Percentiles rank a stretch among this genome's conserved stretches.
phyloP scores from a whole-genome alignment of 345 rosid species.

The Erysimum cheiranthoides region DNA sequence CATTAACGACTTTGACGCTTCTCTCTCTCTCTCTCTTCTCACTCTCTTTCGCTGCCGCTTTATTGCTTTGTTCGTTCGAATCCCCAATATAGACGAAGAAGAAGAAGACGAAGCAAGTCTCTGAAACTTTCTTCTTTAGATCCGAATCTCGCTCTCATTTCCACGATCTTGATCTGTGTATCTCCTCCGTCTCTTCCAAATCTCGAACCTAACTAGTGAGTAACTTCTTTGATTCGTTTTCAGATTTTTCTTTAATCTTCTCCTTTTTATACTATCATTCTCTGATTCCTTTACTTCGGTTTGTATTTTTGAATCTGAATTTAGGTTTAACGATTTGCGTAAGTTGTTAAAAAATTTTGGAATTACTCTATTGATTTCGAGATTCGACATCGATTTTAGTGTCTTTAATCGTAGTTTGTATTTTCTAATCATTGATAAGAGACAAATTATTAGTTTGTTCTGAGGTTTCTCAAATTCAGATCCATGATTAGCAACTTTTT shows the following conservation, averaged over 20 bases:
- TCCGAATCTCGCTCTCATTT: constrained; percentile 38
- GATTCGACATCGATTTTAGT: background rate
- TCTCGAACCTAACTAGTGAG: constrained; percentile 29
- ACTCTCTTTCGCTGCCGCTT: constrained; percentile 7
- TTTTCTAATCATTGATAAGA: too few relatives aligned
- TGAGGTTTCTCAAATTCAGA: constrained; percentile 10
- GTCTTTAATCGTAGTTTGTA: background rate
- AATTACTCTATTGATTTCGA: background rate
- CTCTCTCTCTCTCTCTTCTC: background rate
- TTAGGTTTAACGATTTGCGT: too few relatives aligned
- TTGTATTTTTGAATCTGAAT: background rate
- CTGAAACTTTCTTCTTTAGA: constrained; percentile 12
- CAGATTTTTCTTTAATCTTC: background rate
- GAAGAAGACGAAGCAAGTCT: constrained; percentile 7
- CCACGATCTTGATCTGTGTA: constrained; percentile 21
- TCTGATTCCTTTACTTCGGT: background rate
- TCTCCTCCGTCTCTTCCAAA: constrained; percentile 9
- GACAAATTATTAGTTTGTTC: background rate
- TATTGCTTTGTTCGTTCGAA: constrained; percentile 32
- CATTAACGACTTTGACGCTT: constrained; percentile 17
- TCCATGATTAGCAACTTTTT: constrained; percentile 15
- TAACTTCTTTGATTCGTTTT: background rate
- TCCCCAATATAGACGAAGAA: constrained; percentile 28
- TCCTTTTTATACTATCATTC: background rate
- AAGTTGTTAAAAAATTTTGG: too few relatives aligned